These are phyloP conservation scores for Phialemoniopsis sp. DNA, from an alignment of 2,329 filamentous ascomycete species.

Conservation along the genomic window DNA sequence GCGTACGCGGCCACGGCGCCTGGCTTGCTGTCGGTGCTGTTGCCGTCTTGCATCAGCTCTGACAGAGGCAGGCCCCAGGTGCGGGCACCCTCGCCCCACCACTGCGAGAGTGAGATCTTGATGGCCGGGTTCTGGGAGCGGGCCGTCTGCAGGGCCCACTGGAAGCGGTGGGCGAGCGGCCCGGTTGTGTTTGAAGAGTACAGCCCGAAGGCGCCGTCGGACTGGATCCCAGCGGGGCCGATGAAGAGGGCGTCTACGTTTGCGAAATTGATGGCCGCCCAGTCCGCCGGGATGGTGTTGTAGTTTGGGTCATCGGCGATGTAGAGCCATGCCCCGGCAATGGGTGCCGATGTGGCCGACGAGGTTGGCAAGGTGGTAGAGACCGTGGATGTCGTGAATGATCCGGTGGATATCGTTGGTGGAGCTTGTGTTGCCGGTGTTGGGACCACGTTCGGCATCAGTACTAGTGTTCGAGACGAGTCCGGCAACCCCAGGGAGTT, in stretches of 20 bases:
- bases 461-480: too few species aligned
- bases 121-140: neutral
- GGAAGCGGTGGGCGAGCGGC: neutral
- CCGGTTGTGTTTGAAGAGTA: neutral
- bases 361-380: too few species aligned
- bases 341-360: too few species aligned
- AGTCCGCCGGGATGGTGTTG: neutral
- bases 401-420: too few species aligned
- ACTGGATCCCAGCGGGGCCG: neutral
- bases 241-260: neutral
- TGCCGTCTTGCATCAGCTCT: too few species aligned
- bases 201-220: neutral
- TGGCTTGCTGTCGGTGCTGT: neutral
- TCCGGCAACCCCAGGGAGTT: too few species aligned
- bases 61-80: neutral
- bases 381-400: too few species aligned
- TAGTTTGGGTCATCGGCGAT: neutral
- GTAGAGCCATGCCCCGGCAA: neutral
- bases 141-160: neutral
- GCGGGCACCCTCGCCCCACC: neutral
- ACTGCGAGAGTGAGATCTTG: neutral
- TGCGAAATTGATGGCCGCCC: neutral
- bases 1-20: neutral
- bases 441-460: too few species aligned
- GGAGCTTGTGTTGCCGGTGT: too few species aligned